Evolutionary conservation across 352 stramenopile genomes (phyloP), one percentile per base, ranked within the genome.

Genomic region (Phytopythium helicoides): DNA sequence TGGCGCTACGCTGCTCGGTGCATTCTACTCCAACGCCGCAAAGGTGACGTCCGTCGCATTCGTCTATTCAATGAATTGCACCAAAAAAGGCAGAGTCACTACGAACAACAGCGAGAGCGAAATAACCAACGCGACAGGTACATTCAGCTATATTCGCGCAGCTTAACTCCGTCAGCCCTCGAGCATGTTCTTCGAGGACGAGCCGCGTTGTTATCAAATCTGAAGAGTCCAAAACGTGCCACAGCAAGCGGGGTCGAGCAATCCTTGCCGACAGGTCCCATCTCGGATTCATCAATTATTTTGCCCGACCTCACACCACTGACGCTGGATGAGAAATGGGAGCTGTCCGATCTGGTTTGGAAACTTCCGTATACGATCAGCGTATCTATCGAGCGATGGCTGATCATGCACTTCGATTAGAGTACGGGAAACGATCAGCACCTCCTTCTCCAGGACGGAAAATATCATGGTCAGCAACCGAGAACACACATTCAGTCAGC

Each of bases 311-410:
- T 85, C 28, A 64, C 72, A 1, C 71, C 71, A 1, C 47, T 92
- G 5, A 77, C 47, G 1, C 60, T 67, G 18, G 52, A 60, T 33
- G 79, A 92, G 53, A 49, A 66, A 8, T 89, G 78, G 76, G 69
- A 85, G 58, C 57, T 89, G 12, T 92, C 81, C 0, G 81, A 92
- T 44, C 62, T 88, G 6, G 58, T 92, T 35, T 50, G 70, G 12
- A 45, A 62, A 16, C 68, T 87, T 36, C 61, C 3, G 65, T 92
- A 4, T 57, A 64, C 19, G 67, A 86, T 1, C 79, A 87, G 60
- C 69, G 73, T 9, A 51, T 67, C 28, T 81, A 71, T 49, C 70
- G 79, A n/a, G 62, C 69, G 16, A 48, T 76, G 7, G 60, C 73
- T 2, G 65, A 74, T 37, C 57, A 71, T 14, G 47, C 63, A 11